Percentiles rank a stretch among this genome's conserved stretches.
These are phyloP conservation scores for Tulasnella sp. DNA, from an alignment of 768 basidiomycete genomes.

Conservation along the genomic window DNA sequence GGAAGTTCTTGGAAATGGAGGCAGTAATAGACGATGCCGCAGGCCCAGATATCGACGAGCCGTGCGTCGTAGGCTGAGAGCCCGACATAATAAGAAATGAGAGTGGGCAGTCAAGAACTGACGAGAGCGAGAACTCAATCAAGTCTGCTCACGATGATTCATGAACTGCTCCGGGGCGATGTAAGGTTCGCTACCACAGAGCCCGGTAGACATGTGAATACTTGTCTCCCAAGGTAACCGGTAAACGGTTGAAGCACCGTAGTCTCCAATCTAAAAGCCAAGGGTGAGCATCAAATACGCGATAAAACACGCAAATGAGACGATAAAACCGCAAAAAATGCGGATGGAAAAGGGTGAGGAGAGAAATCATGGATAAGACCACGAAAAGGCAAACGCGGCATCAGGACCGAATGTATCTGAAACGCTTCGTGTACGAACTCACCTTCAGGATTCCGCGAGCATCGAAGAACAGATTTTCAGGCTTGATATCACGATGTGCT, in stretches of 20 bases:
- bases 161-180: slow-evolving; percentile 97
- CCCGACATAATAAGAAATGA: slow-evolving; percentile 7
- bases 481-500: slow-evolving; percentile 95
- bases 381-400: not conserved
- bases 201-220: slow-evolving; percentile 90
- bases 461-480: slow-evolving; percentile 94
- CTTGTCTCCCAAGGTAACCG: slow-evolving; percentile 96
- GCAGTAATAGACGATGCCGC: slow-evolving; percentile 96
- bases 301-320: slow-evolving; percentile 3
- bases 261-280: slow-evolving; percentile 74
- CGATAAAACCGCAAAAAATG: slow-evolving; percentile 17
- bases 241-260: slow-evolving; percentile 98
- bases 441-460: slow-evolving; percentile 89
- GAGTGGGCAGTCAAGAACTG: slow-evolving; percentile 29
- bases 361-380: slow-evolving; percentile 15
- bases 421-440: slow-evolving; percentile 10
- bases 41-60: slow-evolving; percentile 95
- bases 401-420: not conserved
- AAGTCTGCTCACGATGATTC: slow-evolving; percentile 70
- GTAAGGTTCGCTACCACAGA: slow-evolving; percentile 96
- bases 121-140: slow-evolving; percentile 23
- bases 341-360: slow-evolving; percentile 10
- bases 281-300: too few relatives aligned
- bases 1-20: slow-evolving; percentile 95
- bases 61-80: slow-evolving; percentile 85